Conservation (phyloP, 169 alveolate species). For the Eimeria tenella region DNA sequence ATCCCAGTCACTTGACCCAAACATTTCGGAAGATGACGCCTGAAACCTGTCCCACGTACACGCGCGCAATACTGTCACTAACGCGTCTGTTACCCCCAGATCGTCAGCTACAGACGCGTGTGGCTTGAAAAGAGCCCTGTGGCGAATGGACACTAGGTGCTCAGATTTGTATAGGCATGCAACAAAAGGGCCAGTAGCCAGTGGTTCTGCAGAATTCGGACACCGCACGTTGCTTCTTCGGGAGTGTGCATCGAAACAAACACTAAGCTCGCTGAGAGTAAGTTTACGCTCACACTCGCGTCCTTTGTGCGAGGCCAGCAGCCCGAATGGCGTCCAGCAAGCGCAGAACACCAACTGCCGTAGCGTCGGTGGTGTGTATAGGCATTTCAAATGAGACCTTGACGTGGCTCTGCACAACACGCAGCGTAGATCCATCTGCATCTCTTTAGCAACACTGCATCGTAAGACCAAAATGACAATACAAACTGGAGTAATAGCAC, state of each 20-base stretch:
- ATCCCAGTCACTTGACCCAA: conserved; percentile 79
- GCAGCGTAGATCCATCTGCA: neutral
- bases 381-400: conserved; percentile 92
- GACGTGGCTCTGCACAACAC: conserved; percentile 82
- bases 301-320: conserved; percentile 47
- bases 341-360: conserved; percentile 86
- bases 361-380: conserved; percentile 87
- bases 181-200: neutral
- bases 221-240: neutral
- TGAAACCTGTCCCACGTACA: conserved; percentile 78
- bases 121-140: neutral
- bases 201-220: neutral
- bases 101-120: too few species aligned
- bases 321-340: conserved; percentile 86
- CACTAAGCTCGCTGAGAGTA: too few species aligned
- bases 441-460: too few species aligned
- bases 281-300: conserved; percentile 69
- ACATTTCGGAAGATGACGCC: conserved; percentile 90
- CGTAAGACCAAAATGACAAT: neutral
- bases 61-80: neutral
- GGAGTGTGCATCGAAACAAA: too few species aligned
- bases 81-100: too few species aligned
- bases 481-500: neutral
- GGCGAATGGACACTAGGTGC: neutral
- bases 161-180: neutral